phyloP scores from a whole-genome alignment of 257 asterid species.

The Lithospermum erythrorhizon region DNA sequence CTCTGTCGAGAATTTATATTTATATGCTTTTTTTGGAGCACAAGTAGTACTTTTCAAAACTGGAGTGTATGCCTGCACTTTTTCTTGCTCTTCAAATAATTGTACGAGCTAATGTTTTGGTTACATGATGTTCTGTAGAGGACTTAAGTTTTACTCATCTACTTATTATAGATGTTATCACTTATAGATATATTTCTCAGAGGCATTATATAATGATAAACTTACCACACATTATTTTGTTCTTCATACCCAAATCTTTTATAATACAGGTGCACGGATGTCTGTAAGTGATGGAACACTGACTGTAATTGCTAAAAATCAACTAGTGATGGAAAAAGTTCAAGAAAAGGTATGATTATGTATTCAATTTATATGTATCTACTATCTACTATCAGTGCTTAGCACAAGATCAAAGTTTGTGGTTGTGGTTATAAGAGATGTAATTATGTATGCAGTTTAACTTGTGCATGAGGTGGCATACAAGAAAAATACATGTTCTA shows the following conservation, averaged over 20 bases:
- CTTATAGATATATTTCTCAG: too few species aligned
- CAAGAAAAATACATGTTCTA: background rate
- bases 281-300: conserved; percentile 73
- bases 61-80: background rate
- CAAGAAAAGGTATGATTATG: conserved; percentile 53
- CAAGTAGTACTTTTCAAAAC: too few species aligned
- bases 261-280: conserved; percentile 65
- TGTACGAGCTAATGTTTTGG: background rate
- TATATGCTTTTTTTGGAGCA: background rate
- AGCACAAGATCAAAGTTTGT: background rate
- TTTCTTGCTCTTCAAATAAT: background rate
- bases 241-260: conserved; percentile 13
- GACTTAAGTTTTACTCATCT: background rate
- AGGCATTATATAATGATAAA: too few species aligned
- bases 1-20: background rate
- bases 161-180: too few species aligned
- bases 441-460: too few species aligned
- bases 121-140: background rate
- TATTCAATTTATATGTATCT: background rate
- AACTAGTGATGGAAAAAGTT: conserved; percentile 60
- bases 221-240: background rate
- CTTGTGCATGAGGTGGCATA: background rate
- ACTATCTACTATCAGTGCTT: background rate
- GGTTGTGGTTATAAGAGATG: background rate
- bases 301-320: conserved; percentile 79